Conservation (phyloP, 2,329 filamentous ascomycete species). For the Aspergillaceae sp. region DNA sequence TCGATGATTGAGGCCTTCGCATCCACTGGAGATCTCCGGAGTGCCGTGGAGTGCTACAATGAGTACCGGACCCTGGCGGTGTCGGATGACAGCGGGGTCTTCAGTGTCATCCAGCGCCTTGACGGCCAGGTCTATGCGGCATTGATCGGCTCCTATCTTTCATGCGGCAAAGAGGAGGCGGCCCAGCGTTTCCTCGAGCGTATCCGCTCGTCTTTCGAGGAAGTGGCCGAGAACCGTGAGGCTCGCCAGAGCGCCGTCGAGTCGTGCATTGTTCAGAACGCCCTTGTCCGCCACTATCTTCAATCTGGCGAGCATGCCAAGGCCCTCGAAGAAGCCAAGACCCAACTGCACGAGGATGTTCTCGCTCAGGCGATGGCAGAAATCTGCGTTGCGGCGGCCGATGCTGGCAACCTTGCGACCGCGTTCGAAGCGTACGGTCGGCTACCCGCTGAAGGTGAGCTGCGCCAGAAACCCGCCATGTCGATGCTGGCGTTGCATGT, state of each 20-base stretch:
- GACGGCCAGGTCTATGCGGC: conserved; percentile 83
- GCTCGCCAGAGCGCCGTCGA: conserved; percentile 56
- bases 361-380: conserved; percentile 58
- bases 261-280: conserved; percentile 61
- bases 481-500: conserved; percentile 82
- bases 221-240: conserved; percentile 44
- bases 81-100: conserved; percentile 65
- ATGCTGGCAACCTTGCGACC: conserved; percentile 61
- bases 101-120: conserved; percentile 59
- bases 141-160: conserved; percentile 81
- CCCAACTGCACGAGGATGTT: conserved; percentile 47
- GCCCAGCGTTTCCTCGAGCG: conserved; percentile 79
- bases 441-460: conserved; percentile 46
- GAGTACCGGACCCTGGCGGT: conserved; percentile 89
- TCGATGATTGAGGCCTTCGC: conserved; percentile 94
- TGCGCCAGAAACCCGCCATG: conserved; percentile 54
- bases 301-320: conserved; percentile 61
- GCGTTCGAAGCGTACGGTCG: conserved; percentile 59
- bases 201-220: conserved; percentile 53
- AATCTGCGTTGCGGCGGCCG: conserved; percentile 70
- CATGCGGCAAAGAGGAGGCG: conserved; percentile 69
- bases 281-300: conserved; percentile 71
- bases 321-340: conserved; percentile 64
- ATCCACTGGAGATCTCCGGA: conserved; percentile 67
- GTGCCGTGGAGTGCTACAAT: conserved; percentile 89